Base-by-base conservation (phyloP, 495 filamentous ascomycete genomes). In the Podospora anserina region DNA sequence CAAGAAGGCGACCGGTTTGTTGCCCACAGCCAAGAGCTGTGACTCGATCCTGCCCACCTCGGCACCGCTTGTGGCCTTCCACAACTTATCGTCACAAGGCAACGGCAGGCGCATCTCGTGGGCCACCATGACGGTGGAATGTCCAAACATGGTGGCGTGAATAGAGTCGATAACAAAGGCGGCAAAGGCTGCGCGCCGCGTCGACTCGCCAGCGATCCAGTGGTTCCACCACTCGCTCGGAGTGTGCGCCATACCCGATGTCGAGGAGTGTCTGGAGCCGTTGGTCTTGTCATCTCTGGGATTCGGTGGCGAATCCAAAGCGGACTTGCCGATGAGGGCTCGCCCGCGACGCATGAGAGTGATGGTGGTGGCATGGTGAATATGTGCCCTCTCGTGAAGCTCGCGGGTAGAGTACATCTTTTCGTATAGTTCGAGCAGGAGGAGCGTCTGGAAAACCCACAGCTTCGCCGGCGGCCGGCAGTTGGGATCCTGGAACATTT, bases 141-240 rank as follows among this genome's bases (percentile, higher is more conserved):
- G 95, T 0, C 95, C 95, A 78, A 98, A 99, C 91, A 99, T 97
- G 56, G 92, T 97, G 3, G 94, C 93, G 79, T 99, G 95, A 5
- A 92, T 96, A 3, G 94, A 96, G 77, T 99, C 95, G 64, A 97
- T 88, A 26, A 99, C 89, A 77, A 97, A 99, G 2, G 95, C 95
- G 18, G 90, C 94, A 82, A 97, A 99, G 0, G 94, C 95, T 4
- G 90, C 92, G 55, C 95, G 88, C 44, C 93, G 86, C 2, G 93
- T 97, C 18, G 94, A 90, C 76, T 99, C 95, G 55, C 92, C 92
- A 5, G 92, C 94, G 75, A 97, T 96, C 95, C 95, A 99, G 70
- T 93, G 89, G 70, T 93, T 91, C 95, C 95, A 99, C 80, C 90
- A 95, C 73, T 97, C 93, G 66, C 97, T 95, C 1, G 88, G 86